These are phyloP conservation scores for Termitomyces sp. DNA, from an alignment of 768 basidiomycete genomes.

Conservation along the genomic window DNA sequence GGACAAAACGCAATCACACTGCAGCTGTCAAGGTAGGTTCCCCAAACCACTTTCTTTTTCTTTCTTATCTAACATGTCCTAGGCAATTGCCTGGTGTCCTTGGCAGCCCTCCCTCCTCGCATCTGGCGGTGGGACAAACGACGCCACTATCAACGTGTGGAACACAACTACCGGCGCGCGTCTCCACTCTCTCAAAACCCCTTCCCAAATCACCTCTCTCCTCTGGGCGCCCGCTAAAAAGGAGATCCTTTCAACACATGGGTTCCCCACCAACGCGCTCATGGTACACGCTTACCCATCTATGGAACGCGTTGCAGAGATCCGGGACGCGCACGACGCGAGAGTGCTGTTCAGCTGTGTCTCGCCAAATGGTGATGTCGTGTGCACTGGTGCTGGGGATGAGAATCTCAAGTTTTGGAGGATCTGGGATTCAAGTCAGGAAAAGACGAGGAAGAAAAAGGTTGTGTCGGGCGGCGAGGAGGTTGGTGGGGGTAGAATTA, in stretches of 20 bases:
- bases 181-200: constrained; percentile 80
- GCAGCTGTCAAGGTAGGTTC: constrained; percentile 78
- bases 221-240: constrained; percentile 86
- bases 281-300: constrained; percentile 86
- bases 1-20: constrained; percentile 89
- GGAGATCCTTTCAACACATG: constrained; percentile 90
- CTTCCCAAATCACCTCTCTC: constrained; percentile 89
- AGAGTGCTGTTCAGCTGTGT: constrained; percentile 84
- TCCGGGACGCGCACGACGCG: constrained; percentile 91
- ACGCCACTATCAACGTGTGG: constrained; percentile 89
- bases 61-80: background rate
- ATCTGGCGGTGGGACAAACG: constrained; percentile 92
- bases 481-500: constrained; percentile 34
- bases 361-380: constrained; percentile 86
- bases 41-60: background rate
- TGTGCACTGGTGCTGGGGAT: constrained; percentile 90
- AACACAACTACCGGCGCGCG: constrained; percentile 90
- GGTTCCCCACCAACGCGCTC: constrained; percentile 85
- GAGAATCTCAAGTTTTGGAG: constrained; percentile 98
- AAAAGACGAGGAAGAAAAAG: constrained; percentile 49
- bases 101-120: constrained; percentile 93
- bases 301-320: constrained; percentile 75
- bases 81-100: constrained; percentile 97
- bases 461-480: constrained; percentile 31
- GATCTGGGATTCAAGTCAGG: constrained; percentile 64